phyloP scores from a whole-genome alignment of 2,329 filamentous ascomycete species.

The Emergomyces africanus region DNA sequence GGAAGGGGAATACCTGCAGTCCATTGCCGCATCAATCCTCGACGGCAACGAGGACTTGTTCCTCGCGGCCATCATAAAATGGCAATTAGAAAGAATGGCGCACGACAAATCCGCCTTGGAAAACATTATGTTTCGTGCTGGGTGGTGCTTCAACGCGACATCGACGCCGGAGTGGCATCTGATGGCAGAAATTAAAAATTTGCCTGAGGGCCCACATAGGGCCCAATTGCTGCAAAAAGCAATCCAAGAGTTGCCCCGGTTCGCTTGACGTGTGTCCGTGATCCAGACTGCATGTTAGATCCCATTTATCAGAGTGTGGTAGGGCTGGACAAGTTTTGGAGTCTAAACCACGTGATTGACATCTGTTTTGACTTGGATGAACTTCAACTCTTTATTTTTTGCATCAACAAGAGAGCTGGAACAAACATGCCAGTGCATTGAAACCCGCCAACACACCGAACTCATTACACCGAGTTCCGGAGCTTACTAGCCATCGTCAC shows the following conservation, averaged over 20 bases:
- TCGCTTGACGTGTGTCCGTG: background rate
- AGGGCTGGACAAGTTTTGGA: no score
- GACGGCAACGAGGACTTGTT: slow-evolving; percentile 8
- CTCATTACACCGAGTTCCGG: background rate
- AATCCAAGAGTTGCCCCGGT: slow-evolving; percentile 2
- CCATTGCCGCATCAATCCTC: slow-evolving; percentile 3
- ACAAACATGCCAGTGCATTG: background rate
- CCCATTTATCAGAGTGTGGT: background rate
- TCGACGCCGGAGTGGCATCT: background rate
- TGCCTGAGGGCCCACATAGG: background rate
- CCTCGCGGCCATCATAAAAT: slow-evolving; percentile 4
- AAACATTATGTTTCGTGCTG: slow-evolving; percentile 4
- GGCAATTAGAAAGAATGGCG: slow-evolving; percentile 3
- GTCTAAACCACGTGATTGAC: background rate
- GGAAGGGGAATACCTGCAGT: slow-evolving; percentile 4
- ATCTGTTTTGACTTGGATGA: background rate
- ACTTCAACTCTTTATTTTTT: background rate
- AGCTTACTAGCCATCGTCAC: background rate
- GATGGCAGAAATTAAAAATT: background rate
- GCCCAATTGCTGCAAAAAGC: background rate
- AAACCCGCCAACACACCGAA: background rate
- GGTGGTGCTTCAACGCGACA: slow-evolving; percentile 3
- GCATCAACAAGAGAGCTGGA: background rate
- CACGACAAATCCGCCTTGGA: slow-evolving; percentile 1
- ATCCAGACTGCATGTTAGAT: slow-evolving; percentile 2